Conservation (phyloP, 768 basidiomycete genomes). For the Suillus hirtellus region DNA sequence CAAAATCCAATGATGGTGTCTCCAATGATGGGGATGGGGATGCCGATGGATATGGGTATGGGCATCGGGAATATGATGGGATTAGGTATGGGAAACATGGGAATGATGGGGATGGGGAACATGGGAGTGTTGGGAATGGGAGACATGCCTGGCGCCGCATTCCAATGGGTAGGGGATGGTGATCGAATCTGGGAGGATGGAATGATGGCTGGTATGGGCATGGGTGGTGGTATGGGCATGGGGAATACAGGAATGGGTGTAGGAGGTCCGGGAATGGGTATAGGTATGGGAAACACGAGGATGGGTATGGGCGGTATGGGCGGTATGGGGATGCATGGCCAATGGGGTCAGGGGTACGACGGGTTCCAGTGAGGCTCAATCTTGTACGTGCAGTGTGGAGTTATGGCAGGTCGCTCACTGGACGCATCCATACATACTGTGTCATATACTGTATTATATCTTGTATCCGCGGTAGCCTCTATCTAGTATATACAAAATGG, state of each 20-base stretch:
- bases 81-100: slow-evolving; percentile 40
- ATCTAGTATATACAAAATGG: not conserved
- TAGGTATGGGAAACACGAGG: slow-evolving; percentile 36
- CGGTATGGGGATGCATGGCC: slow-evolving; percentile 29
- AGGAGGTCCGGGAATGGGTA: slow-evolving; percentile 31
- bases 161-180: slow-evolving; percentile 38
- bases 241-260: slow-evolving; percentile 21
- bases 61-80: slow-evolving; percentile 37
- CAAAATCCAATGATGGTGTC: slow-evolving; percentile 35
- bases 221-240: slow-evolving; percentile 24
- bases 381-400: not conserved
- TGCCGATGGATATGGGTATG: slow-evolving; percentile 38
- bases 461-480: not conserved
- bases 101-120: slow-evolving; percentile 38
- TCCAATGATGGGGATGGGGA: slow-evolving; percentile 45
- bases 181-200: slow-evolving; percentile 44
- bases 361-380: slow-evolving; percentile 27
- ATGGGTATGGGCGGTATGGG: slow-evolving; percentile 38
- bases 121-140: slow-evolving; percentile 40
- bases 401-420: not conserved
- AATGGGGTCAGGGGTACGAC: slow-evolving; percentile 37
- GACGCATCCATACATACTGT: not conserved
- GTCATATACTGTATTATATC: not conserved
- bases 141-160: slow-evolving; percentile 28
- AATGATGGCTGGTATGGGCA: slow-evolving; percentile 40